Evolutionary conservation across 345 rosid species (phyloP), one percentile per base, ranked within the genome.

Genomic region (Syzygium aqueum): DNA sequence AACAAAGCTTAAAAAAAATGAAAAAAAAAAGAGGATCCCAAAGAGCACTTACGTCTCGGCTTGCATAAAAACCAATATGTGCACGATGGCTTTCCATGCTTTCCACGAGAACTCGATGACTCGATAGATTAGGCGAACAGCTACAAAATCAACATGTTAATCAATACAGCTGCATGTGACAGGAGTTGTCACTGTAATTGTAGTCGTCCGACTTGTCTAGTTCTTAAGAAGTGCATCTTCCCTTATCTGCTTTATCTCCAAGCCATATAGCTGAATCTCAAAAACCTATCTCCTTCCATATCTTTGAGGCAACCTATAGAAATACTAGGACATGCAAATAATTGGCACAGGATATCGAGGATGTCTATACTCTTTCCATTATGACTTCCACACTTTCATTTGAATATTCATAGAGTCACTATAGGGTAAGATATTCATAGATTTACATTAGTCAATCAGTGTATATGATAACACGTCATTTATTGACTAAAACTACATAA

Each of bases 21-120:
- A 40, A 82, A 84, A 63, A 63, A 40, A 78, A 63, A 40, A 78
- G 80, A 77, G 43, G 53, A 77, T 78, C 80, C 56, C 25, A 37
- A 51, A 83, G 87, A 85, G 78, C 17, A n/a, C 97, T 95, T 95
- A 98, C 99, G 89, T 96, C 99, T 84, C 85, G 90, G 92, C 91
- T 94, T 56, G 99, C 99, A 84, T 93, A 98, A 17, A 98, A 93
- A 90, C 99, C 99, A 37, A 98, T 94, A 88, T 95, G 98, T 90
- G 96, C 91, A 37, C 92, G 94, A 65, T 90, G 91, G 77, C 94
- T 90, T 86, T 98, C 98, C 98, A 98, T 96, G 93, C 99, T 95
- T 84, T 96, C 93, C 86, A 96, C 92, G 40, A 98, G 92, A 89
- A 98, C 99, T 93, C 96, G 99, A 89, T 93, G 91, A 86, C 90